Base-by-base conservation (phyloP, 495 filamentous ascomycete genomes). In the Hypoxylon perforatum region DNA sequence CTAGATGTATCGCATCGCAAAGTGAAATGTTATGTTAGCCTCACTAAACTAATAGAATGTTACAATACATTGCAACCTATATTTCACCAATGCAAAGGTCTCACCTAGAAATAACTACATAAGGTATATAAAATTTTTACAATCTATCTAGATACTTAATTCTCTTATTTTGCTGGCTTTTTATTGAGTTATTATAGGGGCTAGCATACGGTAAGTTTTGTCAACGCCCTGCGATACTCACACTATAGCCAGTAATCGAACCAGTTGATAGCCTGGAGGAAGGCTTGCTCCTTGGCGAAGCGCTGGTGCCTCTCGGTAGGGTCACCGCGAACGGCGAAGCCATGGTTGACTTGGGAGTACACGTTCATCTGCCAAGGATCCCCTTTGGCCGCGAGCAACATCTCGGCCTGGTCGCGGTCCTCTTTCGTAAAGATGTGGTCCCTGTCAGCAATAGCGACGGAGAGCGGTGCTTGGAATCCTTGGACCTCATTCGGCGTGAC, bases 251-350 rank as follows among this genome's bases (percentile, higher is more conserved):
- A 75, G 44, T 75, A 68, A 56, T 90, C 84, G 71, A 96, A 95
- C 92, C 93, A 97, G 46, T 75, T 71, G 45, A 93, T 81, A 53
- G 92, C 92, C 81, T 96, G 92, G 55, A 83, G 72, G 73, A 95
- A 95, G 22, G 92, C 92, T 80, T 90, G 86, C 81, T 97, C 91
- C 84, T 93, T 94, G 48, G 91, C 90, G 63, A 83, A 95, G 81
- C 88, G 92, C 75, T 85, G 75, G 41, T 77, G 53, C 72, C 84
- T 86, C 55, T 88, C 82, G 65, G 63, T 84, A 39, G 85, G 63
- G 69, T 95, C 91, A 36, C 82, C 78, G 28, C 91, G 84, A 21
- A 94, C 88, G n/a, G 89, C 80, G 67, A 96, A 97, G 7, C 93
- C 93, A 74, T 96, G 93, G 19, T 70, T 68, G 46, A 95, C 90